Conservation (phyloP, 2,329 filamentous ascomycete genomes). For the Aspergillus sp. region DNA sequence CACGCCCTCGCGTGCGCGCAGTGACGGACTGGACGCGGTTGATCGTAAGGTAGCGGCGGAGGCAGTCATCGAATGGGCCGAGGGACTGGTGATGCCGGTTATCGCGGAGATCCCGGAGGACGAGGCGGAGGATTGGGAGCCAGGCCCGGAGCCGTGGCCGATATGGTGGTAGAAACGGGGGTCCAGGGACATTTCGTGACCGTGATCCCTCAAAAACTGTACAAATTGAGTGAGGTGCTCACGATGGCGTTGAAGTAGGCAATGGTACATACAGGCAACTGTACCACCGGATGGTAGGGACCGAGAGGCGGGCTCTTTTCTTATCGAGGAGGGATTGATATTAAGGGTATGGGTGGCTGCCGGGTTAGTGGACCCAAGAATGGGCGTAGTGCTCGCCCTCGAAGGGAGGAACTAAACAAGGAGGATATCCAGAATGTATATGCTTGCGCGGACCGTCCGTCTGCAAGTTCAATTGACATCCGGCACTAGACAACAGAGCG, state of each 20-base stretch:
- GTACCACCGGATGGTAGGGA: slow-evolving; percentile 21
- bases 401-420: not conserved
- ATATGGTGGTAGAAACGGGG: slow-evolving; percentile 42
- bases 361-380: slow-evolving; percentile 2
- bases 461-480: slow-evolving; percentile 1
- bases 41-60: slow-evolving; percentile 50
- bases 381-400: not conserved
- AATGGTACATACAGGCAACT: slow-evolving; percentile 44
- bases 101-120: slow-evolving; percentile 35
- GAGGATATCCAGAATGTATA: not conserved
- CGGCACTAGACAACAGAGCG: not conserved
- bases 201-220: slow-evolving; percentile 41
- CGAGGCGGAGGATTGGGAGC: slow-evolving; percentile 38
- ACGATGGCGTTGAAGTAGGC: slow-evolving; percentile 40
- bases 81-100: slow-evolving; percentile 40
- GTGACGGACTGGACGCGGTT: slow-evolving; percentile 74
- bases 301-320: slow-evolving; percentile 3
- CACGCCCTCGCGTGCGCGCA: slow-evolving; percentile 72
- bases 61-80: slow-evolving; percentile 39
- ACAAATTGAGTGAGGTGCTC: slow-evolving; percentile 42
- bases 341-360: slow-evolving; percentile 6
- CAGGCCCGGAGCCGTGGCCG: slow-evolving; percentile 30
- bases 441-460: not conserved
- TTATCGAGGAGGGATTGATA: not conserved
- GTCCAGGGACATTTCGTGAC: slow-evolving; percentile 45